Base-by-base conservation (phyloP, 2,329 filamentous ascomycete species). In the Huntiella bhutanensis region DNA sequence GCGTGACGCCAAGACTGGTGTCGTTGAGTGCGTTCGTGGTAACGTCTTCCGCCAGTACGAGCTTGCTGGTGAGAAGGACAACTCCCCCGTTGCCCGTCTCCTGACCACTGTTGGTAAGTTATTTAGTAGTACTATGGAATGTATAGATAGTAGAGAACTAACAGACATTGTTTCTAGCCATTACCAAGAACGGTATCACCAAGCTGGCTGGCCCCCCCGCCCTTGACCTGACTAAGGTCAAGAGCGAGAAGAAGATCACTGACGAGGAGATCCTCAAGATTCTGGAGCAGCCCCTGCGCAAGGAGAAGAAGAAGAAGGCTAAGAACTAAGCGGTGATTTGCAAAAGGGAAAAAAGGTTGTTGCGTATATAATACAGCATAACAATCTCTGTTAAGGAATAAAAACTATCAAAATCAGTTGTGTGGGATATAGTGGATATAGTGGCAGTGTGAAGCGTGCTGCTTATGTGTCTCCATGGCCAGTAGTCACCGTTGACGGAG, bases 241-340 rank as follows among this genome's bases (percentile, higher is more conserved):
- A 94, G 74, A 80, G 84, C 33, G 87, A 96, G 64, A 96, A 96
- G 76, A 95, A 95, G 75, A 94, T 98, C 58, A 80, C 78, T 54
- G 88, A 96, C 53, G 85, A 93, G 68, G 88, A 96, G 67, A 73
- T 98, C 54, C 77, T 96, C 56, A 84, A 91, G 71, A 88, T 96
- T 53, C 73, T 98, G 44, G 86, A 91, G 66, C 82, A 83, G 63
- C 88, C 88, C 32, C 66, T 94, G 56, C 85, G 85, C 70, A 91
- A 82, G 70, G 88, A 86, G 72, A 92, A 87, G 75, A 86, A 82
- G 73, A 77, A 81, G 70, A 82, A 80, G 64, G 81, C 82, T 73
- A 80, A 80, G 74, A 75, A 49, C 43, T 49, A 57, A 45, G 54
- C 8, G 22, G 22, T 28, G 8, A 28, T 28, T 28, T 28, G 22